These are phyloP conservation scores for Syzygium grande DNA, from an alignment of 345 rosid genomes.

Conservation along the genomic window DNA sequence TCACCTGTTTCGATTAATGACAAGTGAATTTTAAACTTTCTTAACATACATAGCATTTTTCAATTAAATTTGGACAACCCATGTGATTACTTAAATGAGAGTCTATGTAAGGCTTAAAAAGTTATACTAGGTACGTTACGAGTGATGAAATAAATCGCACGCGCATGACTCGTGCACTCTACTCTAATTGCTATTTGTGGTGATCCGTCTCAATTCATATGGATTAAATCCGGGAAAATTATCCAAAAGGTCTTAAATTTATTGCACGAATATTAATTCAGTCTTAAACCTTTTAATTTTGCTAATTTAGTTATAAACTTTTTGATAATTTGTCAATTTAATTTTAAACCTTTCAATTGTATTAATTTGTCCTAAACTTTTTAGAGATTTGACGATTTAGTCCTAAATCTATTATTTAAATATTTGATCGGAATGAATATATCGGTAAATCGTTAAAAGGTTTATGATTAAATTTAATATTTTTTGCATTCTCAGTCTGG, in stretches of 20 bases:
- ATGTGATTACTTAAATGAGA: background rate
- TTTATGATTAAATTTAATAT: background rate
- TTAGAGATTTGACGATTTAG: no score
- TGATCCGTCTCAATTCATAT: background rate
- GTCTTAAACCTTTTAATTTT: no score
- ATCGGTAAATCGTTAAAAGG: no score
- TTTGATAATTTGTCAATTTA: no score
- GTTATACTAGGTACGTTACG: accelerated
- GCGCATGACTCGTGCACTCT: background rate
- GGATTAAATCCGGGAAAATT: no score
- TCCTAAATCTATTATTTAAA: no score
- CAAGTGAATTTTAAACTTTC: background rate
- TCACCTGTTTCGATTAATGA: background rate
- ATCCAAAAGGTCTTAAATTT: no score
- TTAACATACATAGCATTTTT: background rate
- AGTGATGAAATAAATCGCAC: background rate
- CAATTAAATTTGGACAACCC: background rate
- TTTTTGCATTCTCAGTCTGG: background rate
- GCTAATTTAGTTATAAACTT: no score
- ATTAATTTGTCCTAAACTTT: no score
- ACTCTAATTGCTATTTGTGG: background rate
- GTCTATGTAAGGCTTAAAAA: background rate
- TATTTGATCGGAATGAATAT: no score
- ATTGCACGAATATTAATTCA: no score
- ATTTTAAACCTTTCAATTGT: no score